Evolutionary conservation across 2,329 filamentous ascomycete species (phyloP).

Genomic region (Alternaria sp.): DNA sequence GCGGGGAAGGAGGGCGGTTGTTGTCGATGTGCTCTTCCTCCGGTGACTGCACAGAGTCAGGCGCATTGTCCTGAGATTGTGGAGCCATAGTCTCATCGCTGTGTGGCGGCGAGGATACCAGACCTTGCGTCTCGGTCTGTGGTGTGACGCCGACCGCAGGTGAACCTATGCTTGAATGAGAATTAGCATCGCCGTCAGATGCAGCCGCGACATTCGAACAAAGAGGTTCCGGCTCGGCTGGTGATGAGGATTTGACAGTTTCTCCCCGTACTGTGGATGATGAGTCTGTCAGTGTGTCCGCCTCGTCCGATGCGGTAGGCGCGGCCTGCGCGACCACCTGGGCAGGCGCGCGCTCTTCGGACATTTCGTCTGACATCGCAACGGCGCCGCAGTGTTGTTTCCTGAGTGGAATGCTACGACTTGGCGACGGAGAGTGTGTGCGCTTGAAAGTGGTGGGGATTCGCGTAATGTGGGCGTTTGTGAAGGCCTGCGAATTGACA

Average conservation of each 20-base stretch:
- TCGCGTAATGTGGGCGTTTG: neutral
- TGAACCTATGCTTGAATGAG: neutral
- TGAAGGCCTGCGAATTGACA: neutral
- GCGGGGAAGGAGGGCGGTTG: neutral
- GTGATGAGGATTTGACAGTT: neutral
- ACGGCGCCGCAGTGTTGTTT: neutral
- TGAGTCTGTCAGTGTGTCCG: neutral
- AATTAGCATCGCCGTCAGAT: neutral
- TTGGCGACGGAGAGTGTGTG: neutral
- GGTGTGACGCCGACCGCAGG: neutral
- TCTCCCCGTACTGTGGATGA: neutral
- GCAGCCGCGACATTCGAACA: neutral
- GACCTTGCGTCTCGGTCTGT: neutral
- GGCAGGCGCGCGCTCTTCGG: neutral
- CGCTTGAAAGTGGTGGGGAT: neutral
- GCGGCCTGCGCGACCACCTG: conserved; percentile 3
- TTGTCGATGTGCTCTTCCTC: neutral
- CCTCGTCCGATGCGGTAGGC: neutral
- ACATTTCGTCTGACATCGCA: neutral
- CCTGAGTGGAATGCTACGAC: neutral
- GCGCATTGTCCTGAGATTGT: neutral
- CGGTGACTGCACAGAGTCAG: neutral
- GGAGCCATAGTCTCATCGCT: neutral
- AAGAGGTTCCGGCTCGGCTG: neutral
- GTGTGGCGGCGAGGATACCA: neutral